Evolutionary conservation across 169 alveolate species (phyloP).

Genomic region (Perkinsus marinus): DNA sequence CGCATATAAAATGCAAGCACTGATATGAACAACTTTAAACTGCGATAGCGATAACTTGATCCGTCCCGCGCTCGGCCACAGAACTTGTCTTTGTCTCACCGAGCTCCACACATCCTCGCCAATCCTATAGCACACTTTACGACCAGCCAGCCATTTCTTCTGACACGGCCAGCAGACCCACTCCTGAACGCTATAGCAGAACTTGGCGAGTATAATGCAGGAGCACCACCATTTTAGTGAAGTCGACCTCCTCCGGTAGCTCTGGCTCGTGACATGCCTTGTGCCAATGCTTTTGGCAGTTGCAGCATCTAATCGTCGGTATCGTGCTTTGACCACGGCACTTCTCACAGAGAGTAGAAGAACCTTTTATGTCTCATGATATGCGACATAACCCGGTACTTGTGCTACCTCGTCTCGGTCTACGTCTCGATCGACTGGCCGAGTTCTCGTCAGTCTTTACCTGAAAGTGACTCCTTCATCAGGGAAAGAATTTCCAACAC

Average conservation of each 20-base stretch:
- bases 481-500: no score
- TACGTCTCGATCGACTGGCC: neutral
- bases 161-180: neutral
- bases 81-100: neutral
- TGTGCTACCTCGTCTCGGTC: neutral
- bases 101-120: neutral
- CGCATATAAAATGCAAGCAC: no score
- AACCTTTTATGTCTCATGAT: neutral
- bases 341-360: neutral
- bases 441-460: neutral
- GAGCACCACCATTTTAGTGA: neutral
- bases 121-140: neutral
- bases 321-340: neutral
- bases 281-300: neutral
- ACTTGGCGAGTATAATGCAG: neutral
- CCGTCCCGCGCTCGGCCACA: no score
- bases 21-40: no score
- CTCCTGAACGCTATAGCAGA: neutral
- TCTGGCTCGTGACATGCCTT: neutral
- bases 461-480: no score
- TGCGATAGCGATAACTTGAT: no score
- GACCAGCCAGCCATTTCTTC: neutral
- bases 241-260: neutral
- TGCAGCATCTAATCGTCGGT: neutral
- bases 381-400: neutral